Evolutionary conservation across 371 early-diverging fungal genomes (phyloP).

Genomic region (Mortierella sp.): DNA sequence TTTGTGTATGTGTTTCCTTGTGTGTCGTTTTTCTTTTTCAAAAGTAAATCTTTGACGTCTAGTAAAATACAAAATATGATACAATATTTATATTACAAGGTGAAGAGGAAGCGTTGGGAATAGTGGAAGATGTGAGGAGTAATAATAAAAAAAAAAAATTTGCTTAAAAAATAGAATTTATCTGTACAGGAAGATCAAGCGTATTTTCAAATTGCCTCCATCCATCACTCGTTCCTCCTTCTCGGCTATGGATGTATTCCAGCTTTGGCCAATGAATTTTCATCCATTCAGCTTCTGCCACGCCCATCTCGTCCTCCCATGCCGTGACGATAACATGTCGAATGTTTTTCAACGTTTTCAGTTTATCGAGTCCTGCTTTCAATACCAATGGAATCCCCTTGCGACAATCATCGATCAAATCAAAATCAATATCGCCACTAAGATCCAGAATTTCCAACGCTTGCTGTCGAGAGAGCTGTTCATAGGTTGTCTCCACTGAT

Average conservation of each 20-base stretch:
- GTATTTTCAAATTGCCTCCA: conserved; percentile 7
- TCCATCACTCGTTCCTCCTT: conserved; percentile 15
- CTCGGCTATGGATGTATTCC: conserved; percentile 18
- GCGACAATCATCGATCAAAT: not conserved
- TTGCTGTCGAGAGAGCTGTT: conserved; percentile 8
- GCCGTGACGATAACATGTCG: conserved; percentile 11
- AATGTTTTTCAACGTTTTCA: conserved; percentile 7
- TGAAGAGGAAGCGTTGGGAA: not conserved
- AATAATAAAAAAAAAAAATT: not conserved
- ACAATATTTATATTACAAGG: too few relatives aligned
- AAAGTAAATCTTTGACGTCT: too few relatives aligned
- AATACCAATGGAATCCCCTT: not conserved
- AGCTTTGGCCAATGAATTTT: conserved; percentile 12
- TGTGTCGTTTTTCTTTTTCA: too few relatives aligned
- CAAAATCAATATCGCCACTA: conserved; percentile 1
- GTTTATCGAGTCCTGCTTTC: not conserved
- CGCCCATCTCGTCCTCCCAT: conserved; percentile 31
- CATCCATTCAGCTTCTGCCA: conserved; percentile 24
- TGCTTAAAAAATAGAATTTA: not conserved
- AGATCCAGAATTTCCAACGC: conserved; percentile 14
- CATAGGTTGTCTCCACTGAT: not conserved
- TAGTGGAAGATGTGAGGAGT: not conserved
- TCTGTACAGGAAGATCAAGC: conserved; percentile 3
- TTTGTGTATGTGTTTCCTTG: too few relatives aligned
- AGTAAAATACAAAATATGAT: too few relatives aligned